A percentile compares a stretch with the other conserved stretches of the same genome.
phyloP scores from a whole-genome alignment of 2,329 filamentous ascomycete species.

The Dryadomyces sulphureus region DNA sequence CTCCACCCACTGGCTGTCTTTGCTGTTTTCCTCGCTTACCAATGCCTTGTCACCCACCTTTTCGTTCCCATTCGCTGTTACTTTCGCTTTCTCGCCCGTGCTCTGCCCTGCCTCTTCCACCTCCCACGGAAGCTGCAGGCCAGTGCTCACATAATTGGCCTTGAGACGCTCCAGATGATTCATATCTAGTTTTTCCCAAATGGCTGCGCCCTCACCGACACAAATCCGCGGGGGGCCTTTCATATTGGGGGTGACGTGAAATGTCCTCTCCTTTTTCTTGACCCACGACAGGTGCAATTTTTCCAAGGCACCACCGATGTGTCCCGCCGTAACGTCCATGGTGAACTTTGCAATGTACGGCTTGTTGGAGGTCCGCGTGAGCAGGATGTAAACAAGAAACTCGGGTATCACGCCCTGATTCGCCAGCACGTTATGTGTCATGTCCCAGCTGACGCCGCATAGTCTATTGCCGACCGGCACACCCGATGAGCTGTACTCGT shows the following conservation, averaged over 20 bases:
- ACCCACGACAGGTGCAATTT: not conserved
- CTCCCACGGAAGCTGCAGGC: constrained; percentile 3
- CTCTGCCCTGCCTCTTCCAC: not conserved
- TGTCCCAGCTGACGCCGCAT: constrained; percentile 2
- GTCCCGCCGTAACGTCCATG: not conserved
- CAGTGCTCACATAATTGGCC: not conserved
- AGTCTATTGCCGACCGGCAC: no score
- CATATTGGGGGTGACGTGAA: not conserved
- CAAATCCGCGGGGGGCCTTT: not conserved
- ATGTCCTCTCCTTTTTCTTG: constrained; percentile 2
- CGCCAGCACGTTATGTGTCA: constrained; percentile 4
- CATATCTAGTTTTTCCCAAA: not conserved
- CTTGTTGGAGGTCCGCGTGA: constrained; percentile 3
- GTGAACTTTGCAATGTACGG: constrained; percentile 6
- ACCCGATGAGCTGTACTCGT: no score
- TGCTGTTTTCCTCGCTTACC: not conserved
- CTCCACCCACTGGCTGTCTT: not conserved
- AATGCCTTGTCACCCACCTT: not conserved
- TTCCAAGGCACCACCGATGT: not conserved
- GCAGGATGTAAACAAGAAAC: constrained; percentile 5
- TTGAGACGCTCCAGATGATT: constrained; percentile 1
- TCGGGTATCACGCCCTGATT: constrained; percentile 1
- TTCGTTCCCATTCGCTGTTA: not conserved
- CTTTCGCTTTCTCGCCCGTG: not conserved
- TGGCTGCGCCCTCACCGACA: constrained; percentile 1